Conservation (phyloP, 2,329 filamentous ascomycete genomes). For the Paramyrothecium sp. region DNA sequence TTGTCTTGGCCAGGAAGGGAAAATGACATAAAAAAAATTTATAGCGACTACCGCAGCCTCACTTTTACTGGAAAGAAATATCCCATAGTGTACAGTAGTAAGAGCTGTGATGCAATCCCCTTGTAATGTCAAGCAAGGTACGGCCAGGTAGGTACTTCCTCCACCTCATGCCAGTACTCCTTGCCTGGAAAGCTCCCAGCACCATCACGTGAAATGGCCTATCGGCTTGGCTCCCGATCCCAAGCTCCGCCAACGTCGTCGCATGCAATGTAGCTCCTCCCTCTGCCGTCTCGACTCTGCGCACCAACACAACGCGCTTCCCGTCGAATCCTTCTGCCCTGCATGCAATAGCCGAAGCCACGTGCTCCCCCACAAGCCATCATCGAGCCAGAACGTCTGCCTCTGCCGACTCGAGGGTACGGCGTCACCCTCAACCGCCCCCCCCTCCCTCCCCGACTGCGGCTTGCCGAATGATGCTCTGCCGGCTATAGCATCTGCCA, state of each 20-base stretch:
- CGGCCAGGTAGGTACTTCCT: background rate
- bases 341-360: background rate
- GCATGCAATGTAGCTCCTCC: constrained; percentile 5
- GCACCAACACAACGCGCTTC: background rate
- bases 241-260: constrained; percentile 17
- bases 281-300: background rate
- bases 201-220: constrained; percentile 22
- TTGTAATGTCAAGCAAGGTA: too few species aligned
- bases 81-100: too few species aligned
- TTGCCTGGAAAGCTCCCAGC: background rate
- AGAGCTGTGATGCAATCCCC: too few species aligned
- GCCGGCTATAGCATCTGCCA: constrained; percentile 16
- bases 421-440: background rate
- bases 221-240: constrained; percentile 15
- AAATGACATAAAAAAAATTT: too few species aligned
- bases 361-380: too few species aligned
- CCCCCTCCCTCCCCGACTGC: constrained; percentile 21
- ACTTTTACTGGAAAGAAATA: too few species aligned
- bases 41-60: too few species aligned
- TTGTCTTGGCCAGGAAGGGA: too few species aligned
- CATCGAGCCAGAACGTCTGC: background rate
- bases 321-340: background rate
- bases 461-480: constrained; percentile 17
- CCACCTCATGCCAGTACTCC: background rate
- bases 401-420: background rate